Conservation (phyloP, 352 stramenopile genomes). For the Halophytophthora polymorphica region DNA sequence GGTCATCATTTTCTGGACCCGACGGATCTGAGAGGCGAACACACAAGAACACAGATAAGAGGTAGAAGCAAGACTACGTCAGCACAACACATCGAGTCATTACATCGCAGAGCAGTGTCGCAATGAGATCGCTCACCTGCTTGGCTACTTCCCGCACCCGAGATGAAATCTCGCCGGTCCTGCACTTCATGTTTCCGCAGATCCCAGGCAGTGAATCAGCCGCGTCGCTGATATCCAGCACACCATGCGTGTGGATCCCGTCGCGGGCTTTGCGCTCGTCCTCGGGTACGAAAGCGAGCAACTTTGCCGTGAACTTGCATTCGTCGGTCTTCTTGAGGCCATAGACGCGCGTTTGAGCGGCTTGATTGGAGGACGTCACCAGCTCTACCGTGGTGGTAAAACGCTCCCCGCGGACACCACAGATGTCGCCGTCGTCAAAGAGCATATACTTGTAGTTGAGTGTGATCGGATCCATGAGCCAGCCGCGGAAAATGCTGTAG, state of each 20-base stretch:
- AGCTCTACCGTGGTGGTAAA: constrained; percentile 55
- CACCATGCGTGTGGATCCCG: constrained; percentile 63
- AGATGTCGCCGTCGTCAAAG: constrained; percentile 75
- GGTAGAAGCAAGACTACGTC: constrained; percentile 2
- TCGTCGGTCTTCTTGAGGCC: constrained; percentile 53
- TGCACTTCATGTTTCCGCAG: constrained; percentile 72
- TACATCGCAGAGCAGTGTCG: neutral
- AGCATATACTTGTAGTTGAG: constrained; percentile 77
- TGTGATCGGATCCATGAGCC: constrained; percentile 75
- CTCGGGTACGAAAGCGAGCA: constrained; percentile 46
- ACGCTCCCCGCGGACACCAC: constrained; percentile 36
- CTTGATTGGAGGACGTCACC: constrained; percentile 36
- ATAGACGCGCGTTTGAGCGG: constrained; percentile 39
- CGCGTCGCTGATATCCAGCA: constrained; percentile 63
- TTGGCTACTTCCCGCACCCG: constrained; percentile 48
- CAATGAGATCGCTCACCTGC: constrained; percentile 27
- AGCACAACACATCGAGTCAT: neutral
- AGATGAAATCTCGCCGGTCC: constrained; percentile 46
- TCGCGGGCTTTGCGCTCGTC: constrained; percentile 33
- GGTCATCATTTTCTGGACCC: constrained; percentile 23
- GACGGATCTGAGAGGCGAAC: constrained; percentile 15
- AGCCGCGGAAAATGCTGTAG: constrained; percentile 68
- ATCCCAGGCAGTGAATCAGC: constrained; percentile 52
- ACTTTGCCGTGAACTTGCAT: constrained; percentile 51
- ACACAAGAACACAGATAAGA: constrained; percentile 1